These are phyloP conservation scores for Tricholoma matsutake DNA, from an alignment of 768 basidiomycete species.

Conservation along the genomic window DNA sequence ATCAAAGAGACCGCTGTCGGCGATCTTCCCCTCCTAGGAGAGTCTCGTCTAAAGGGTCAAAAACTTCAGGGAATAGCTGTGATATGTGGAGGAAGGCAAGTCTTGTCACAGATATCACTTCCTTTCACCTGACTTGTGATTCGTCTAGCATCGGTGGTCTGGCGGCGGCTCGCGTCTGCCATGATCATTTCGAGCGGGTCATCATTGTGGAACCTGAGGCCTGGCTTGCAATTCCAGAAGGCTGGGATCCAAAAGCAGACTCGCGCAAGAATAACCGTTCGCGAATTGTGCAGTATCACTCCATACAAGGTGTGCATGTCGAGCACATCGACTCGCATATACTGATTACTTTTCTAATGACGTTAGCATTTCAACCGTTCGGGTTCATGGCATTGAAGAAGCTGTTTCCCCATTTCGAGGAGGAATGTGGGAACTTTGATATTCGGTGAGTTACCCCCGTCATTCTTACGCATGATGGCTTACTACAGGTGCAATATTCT, in stretches of 20 bases:
- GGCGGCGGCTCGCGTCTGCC: conserved; percentile 28
- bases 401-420: neutral
- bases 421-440: neutral
- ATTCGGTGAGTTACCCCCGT: neutral
- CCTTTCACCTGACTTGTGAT: neutral
- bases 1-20: neutral
- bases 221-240: conserved; percentile 22
- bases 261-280: conserved; percentile 12
- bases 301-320: conserved; percentile 14
- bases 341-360: no score
- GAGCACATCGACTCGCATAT: neutral
- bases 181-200: conserved; percentile 30
- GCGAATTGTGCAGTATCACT: conserved; percentile 25
- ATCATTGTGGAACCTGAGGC: conserved; percentile 30
- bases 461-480: neutral
- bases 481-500: neutral
- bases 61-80: neutral
- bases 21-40: neutral
- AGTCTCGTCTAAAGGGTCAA: neutral
- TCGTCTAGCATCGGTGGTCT: conserved; percentile 27
- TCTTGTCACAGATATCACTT: no score
- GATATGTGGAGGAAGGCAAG: neutral
- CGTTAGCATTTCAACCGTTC: conserved; percentile 1
- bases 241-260: conserved; percentile 15
- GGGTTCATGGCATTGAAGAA: neutral